Percentiles rank a stretch among this genome's conserved stretches.
Evolutionary conservation across 345 rosid genomes (phyloP).

Genomic region (Aquilaria malaccensis): DNA sequence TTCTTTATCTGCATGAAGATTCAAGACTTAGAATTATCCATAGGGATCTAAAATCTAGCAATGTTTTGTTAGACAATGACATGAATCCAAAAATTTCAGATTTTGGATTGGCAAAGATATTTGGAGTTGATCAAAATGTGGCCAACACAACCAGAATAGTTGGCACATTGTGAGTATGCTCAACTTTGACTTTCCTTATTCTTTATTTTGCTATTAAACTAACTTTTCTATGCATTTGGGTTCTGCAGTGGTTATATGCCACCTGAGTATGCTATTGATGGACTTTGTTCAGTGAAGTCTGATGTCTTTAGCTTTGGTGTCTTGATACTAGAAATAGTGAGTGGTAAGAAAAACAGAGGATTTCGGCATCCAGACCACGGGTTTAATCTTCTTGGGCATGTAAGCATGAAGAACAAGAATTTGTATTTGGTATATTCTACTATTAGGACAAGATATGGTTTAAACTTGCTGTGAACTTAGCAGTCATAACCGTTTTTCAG

Average conservation of each 20-base stretch:
- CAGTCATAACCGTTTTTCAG: too few relatives aligned
- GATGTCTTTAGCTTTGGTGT: constrained; percentile 8
- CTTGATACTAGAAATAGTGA: background rate
- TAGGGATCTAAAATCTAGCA: constrained; percentile 15
- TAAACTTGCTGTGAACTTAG: too few relatives aligned
- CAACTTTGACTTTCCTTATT: too few relatives aligned
- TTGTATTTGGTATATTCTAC: too few relatives aligned
- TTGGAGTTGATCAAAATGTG: constrained; percentile 14
- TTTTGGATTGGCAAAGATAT: constrained; percentile 14
- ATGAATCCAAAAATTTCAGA: constrained; percentile 15
- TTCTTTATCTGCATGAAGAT: constrained; percentile 14
- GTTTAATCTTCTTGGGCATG: constrained; percentile 7
- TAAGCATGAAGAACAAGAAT: too few relatives aligned
- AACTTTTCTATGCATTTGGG: too few relatives aligned
- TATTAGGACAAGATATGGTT: too few relatives aligned
- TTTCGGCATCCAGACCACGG: background rate
- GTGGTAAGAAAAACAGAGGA: constrained; percentile 1
- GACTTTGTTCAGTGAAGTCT: background rate
- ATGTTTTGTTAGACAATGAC: constrained; percentile 11
- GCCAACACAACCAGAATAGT: constrained; percentile 13
- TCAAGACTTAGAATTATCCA: constrained; percentile 14
- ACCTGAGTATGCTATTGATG: constrained; percentile 4
- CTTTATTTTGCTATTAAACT: too few relatives aligned
- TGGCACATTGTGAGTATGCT: constrained; percentile 10
- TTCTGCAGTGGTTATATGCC: background rate